Base-by-base conservation (phyloP, 106 monocot genomes). In the Hemerocallis citrina region DNA sequence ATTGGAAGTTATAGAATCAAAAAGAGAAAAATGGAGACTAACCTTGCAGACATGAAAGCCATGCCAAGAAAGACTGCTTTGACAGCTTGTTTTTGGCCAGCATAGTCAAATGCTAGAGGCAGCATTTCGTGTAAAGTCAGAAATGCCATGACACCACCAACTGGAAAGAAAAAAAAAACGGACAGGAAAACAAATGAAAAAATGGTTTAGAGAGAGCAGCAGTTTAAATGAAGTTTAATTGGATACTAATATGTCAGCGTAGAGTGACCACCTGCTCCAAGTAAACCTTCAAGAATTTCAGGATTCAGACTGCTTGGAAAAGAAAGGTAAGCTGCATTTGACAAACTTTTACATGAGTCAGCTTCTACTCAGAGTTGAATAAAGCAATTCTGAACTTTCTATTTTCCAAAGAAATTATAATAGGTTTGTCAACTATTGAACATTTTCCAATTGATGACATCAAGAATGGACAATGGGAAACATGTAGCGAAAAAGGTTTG, bases 21-120 rank as follows among this genome's bases (percentile, higher is more conserved):
- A 57, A 20, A 21, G 6, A 19, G 8, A 55, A 36, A 57, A 32
- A n/a, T n/a, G 5, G 54, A 8, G 49, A 59, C 75, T 34, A 49
- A 99, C 98, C 98, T 99, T 72, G 98, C 92, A 51, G 98, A 91
- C 98, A 99, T 99, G 75, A 92, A 99, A 58, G 92, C 98, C 92
- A 98, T 98, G 57, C 98, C 98, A 38, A 99, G 38, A 67, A 99
- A 99, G 52, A 99, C 85, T 29, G 92, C 92, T 65, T 99, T 92
- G 33, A 92, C 82, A 60, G 98, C 98, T 62, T 88, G 88, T 69
- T 99, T 99, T 55, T 92, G 98, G n/a, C 98, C 98, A 35, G 92
- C 92, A 79, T 99, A 88, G 68, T 99, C 98, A 77, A 99, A 99
- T 79, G 98, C 98, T 44, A 99, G 74, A 50, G 98, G 98, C 47